Evolutionary conservation across 192 early-diverging fungal species (phyloP).

Genomic region (Chytriomyces sp.): DNA sequence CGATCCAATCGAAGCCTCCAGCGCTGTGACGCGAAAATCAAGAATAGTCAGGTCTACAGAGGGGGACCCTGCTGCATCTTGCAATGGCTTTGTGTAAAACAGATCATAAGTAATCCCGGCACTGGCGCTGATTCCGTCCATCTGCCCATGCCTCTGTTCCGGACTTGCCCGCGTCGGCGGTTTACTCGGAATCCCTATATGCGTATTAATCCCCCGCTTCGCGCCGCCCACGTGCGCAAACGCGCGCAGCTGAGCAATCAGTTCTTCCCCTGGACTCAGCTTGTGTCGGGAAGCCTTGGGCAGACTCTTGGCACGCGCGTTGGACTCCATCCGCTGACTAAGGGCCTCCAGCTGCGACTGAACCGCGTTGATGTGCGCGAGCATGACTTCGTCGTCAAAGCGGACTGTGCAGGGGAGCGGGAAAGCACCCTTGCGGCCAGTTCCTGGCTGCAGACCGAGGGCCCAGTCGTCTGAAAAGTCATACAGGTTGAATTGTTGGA

Average conservation of each 20-base stretch:
- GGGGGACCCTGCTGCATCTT: not conserved
- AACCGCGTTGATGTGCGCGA: not conserved
- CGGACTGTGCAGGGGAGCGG: slow-evolving; percentile 35
- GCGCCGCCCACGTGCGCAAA: not conserved
- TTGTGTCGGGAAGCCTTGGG: not conserved
- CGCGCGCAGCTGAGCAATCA: not conserved
- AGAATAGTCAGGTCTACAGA: not conserved
- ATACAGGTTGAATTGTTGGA: slow-evolving; percentile 6
- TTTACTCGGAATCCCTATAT: not conserved
- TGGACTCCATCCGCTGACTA: not conserved
- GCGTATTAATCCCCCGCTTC: not conserved
- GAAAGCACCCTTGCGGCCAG: slow-evolving; percentile 36
- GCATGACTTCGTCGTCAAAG: slow-evolving; percentile 11
- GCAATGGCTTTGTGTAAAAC: not conserved
- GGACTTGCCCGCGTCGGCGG: not conserved
- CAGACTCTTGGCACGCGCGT: not conserved
- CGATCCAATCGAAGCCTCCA: slow-evolving; percentile 1
- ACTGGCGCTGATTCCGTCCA: not conserved
- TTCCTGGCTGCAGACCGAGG: slow-evolving; percentile 21
- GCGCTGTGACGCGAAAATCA: not conserved
- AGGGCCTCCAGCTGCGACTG: not conserved
- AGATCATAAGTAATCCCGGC: not conserved
- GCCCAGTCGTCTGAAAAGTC: slow-evolving; percentile 41
- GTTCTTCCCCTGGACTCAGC: not conserved
- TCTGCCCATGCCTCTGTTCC: not conserved